These are phyloP conservation scores for Aspergillus pseudoviridinutans DNA, from an alignment of 2,329 filamentous ascomycete genomes.

Conservation along the genomic window DNA sequence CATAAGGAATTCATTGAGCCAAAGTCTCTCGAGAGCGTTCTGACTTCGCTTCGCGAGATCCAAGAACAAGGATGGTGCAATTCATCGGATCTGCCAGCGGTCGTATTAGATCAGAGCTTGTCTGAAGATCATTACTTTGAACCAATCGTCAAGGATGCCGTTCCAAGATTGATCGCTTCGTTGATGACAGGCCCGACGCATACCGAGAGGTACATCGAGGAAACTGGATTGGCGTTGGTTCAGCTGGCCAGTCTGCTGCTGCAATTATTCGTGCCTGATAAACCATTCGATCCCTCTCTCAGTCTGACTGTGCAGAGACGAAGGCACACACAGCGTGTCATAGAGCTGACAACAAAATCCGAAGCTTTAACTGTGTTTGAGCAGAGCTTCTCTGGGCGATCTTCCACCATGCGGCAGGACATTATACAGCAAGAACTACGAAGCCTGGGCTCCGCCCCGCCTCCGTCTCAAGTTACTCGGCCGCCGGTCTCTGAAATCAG, in stretches of 20 bases:
- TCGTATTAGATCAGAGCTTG: conserved; percentile 19
- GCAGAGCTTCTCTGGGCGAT: conserved; percentile 61
- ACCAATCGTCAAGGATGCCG: conserved; percentile 24
- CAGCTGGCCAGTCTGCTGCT: conserved; percentile 71
- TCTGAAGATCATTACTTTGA: conserved; percentile 35
- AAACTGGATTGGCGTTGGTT: conserved; percentile 64
- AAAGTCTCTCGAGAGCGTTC: conserved; percentile 21
- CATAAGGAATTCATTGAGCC: conserved; percentile 34
- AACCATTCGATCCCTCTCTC: conserved; percentile 75
- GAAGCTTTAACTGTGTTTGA: conserved; percentile 64
- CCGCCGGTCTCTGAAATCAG: conserved; percentile 64
- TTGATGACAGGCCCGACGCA: conserved; percentile 14
- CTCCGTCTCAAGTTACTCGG: conserved; percentile 65
- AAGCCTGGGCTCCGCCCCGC: conserved; percentile 63
- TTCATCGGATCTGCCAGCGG: conserved; percentile 8
- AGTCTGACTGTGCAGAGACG: conserved; percentile 60
- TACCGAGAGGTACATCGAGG: conserved; percentile 22
- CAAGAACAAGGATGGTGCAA: conserved; percentile 18
- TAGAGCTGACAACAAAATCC: conserved; percentile 55
- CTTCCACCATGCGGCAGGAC: conserved; percentile 62
- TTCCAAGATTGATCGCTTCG: conserved; percentile 25
- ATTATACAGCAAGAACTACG: conserved; percentile 60
- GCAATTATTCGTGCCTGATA: conserved; percentile 78
- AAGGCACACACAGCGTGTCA: conserved; percentile 54
- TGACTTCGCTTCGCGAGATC: conserved; percentile 21